phyloP scores from a whole-genome alignment of 1,284 basidiomycete species.

The Fomitiporia mediterranea region DNA sequence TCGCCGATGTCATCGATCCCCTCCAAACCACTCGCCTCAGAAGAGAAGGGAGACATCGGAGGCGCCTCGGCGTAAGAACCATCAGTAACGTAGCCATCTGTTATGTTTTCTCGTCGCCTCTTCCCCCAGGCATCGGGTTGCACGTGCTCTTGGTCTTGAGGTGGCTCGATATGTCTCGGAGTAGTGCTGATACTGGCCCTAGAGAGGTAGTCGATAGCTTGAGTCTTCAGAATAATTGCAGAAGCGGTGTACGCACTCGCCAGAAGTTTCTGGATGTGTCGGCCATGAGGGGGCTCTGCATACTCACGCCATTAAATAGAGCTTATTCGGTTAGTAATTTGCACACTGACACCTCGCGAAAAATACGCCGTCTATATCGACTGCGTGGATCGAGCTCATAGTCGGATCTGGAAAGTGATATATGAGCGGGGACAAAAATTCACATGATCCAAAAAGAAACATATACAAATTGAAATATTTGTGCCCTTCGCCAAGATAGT shows the following conservation, averaged over 20 bases:
- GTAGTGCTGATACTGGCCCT: background rate
- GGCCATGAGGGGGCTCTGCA: background rate
- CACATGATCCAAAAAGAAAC: background rate
- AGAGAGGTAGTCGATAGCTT: background rate
- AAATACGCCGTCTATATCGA: slow-evolving; percentile 6
- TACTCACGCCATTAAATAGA: background rate
- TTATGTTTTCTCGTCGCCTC: background rate
- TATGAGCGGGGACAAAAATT: background rate
- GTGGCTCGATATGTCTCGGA: background rate
- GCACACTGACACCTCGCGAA: background rate
- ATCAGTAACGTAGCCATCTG: slow-evolving; percentile 1
- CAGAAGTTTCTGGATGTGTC: too few species aligned
- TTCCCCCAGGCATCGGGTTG: background rate
- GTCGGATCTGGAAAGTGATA: background rate
- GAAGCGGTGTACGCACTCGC: slow-evolving; percentile 6
- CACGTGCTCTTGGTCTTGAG: background rate
- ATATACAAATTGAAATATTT: slow-evolving; percentile 4
- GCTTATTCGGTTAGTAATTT: background rate
- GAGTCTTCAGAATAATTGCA: background rate
- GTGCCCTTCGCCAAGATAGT: background rate
- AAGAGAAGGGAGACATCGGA: slow-evolving; percentile 6
- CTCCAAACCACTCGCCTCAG: background rate
- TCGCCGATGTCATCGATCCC: background rate
- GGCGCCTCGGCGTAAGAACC: slow-evolving; percentile 1
- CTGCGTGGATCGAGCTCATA: slow-evolving; percentile 7